phyloP scores from a whole-genome alignment of 805 yeast genomes.

The Candida incommunis region DNA sequence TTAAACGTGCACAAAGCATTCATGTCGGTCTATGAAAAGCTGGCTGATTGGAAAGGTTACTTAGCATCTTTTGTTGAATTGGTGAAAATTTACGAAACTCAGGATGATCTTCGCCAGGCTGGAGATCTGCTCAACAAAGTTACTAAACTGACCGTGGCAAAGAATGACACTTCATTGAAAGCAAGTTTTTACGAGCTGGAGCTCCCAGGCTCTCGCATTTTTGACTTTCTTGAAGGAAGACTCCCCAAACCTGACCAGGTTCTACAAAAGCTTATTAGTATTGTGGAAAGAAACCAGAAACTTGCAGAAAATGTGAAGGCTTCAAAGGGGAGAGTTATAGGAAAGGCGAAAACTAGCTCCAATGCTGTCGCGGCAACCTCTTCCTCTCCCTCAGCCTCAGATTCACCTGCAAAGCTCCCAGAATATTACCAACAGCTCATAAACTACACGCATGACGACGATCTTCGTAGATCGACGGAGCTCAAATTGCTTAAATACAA shows the following conservation, averaged over 20 bases:
- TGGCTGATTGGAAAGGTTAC: slow-evolving; percentile 9
- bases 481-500: slow-evolving; percentile 43
- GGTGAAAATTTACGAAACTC: slow-evolving; percentile 8
- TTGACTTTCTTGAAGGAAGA: slow-evolving; percentile 15
- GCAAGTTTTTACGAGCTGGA: slow-evolving; percentile 10
- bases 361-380: neutral
- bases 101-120: slow-evolving; percentile 14
- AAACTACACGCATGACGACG: slow-evolving; percentile 49
- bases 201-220: slow-evolving; percentile 19
- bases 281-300: slow-evolving; percentile 10
- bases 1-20: slow-evolving; percentile 75
- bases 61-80: slow-evolving; percentile 12
- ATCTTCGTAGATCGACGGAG: slow-evolving; percentile 42
- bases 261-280: slow-evolving; percentile 12
- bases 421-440: slow-evolving; percentile 40
- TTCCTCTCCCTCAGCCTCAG: slow-evolving; percentile 23
- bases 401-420: slow-evolving; percentile 26
- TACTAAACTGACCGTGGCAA: slow-evolving; percentile 6
- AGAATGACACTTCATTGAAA: slow-evolving; percentile 8
- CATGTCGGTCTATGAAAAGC: slow-evolving; percentile 18
- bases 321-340: neutral
- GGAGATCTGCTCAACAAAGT: slow-evolving; percentile 11
- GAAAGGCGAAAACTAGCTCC: neutral
- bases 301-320: neutral
- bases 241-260: slow-evolving; percentile 15